Conservation (phyloP, 2,329 filamentous ascomycete genomes). For the Aaosphaeria arxii region DNA sequence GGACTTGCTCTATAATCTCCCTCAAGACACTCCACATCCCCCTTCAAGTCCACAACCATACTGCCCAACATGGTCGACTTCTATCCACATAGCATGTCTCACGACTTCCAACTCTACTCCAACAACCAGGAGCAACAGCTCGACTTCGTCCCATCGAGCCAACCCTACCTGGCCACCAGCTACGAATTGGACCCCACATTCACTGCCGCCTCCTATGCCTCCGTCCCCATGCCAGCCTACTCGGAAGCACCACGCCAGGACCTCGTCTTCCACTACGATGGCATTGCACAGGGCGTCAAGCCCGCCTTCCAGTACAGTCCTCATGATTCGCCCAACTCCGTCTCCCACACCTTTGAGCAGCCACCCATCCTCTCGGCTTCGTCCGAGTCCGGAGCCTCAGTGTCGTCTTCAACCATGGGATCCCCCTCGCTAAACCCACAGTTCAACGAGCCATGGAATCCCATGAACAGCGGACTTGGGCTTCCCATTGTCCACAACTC, state of each 20-base stretch:
- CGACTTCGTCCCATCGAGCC: constrained; percentile 25
- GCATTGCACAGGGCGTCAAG: constrained; percentile 36
- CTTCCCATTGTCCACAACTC: constrained; percentile 62
- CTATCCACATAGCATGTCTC: constrained; percentile 30
- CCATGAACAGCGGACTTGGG: constrained; percentile 51
- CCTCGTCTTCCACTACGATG: constrained; percentile 35
- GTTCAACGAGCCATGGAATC: constrained; percentile 57
- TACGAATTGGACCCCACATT: constrained; percentile 35
- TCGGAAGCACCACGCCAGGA: constrained; percentile 31
- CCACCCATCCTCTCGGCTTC: constrained; percentile 47
- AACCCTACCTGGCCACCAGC: constrained; percentile 25
- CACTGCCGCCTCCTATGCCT: constrained; percentile 31
- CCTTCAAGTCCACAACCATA: background rate
- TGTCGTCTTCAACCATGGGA: constrained; percentile 49
- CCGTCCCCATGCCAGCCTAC: constrained; percentile 26
- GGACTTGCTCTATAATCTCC: background rate
- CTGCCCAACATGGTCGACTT: constrained; percentile 35
- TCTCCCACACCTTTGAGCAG: constrained; percentile 44
- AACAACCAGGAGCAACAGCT: constrained; percentile 29
- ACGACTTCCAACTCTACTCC: constrained; percentile 39
- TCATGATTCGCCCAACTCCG: constrained; percentile 43
- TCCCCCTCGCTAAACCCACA: constrained; percentile 59
- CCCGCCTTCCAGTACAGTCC: constrained; percentile 36
- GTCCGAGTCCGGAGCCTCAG: constrained; percentile 51
- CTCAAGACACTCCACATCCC: constrained; percentile 2